Evolutionary conservation across 441 rosid species (phyloP).

Genomic region (Erodium trifolium): DNA sequence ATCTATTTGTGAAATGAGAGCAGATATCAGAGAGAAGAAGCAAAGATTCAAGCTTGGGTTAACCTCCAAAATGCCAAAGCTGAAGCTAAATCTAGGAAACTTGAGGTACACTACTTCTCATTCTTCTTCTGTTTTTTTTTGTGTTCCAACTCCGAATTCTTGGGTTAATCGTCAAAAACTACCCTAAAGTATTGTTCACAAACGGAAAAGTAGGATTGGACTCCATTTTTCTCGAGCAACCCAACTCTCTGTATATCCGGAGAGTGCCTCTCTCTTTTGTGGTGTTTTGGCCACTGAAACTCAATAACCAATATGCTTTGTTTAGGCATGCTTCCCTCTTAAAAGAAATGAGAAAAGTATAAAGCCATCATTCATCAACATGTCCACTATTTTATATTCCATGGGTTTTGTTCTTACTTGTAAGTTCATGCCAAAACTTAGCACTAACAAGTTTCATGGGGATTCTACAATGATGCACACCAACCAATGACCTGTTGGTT

Average conservation of each 20-base stretch:
- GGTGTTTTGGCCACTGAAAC: no score
- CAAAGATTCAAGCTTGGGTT: conserved; percentile 88
- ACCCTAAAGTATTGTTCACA: no score
- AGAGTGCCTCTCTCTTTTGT: no score
- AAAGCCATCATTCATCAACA: conserved; percentile 31
- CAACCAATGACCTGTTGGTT: no score
- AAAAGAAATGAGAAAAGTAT: conserved; percentile 14
- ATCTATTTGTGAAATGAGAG: conserved; percentile 10
- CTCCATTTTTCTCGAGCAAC: conserved; percentile 7
- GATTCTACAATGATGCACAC: no score
- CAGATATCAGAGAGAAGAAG: conserved; percentile 93
- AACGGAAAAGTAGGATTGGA: no score
- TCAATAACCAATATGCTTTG: background rate
- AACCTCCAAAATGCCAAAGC: conserved; percentile 89
- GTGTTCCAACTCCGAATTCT: no score
- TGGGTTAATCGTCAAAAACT: no score
- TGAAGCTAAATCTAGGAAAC: conserved; percentile 87
- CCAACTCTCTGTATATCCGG: background rate
- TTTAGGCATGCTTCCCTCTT: conserved; percentile 20
- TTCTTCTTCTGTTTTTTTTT: no score
- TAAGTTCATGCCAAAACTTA: conserved; percentile 11
- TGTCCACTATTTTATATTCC: conserved; percentile 23
- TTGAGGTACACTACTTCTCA: conserved; percentile 46
- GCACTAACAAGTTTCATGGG: no score
- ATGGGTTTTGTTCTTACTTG: background rate